Evolutionary conservation across 2,329 filamentous ascomycete genomes (phyloP), one percentile per base, ranked within the genome.

Genomic region (Lasiodiplodia hormozganensis): DNA sequence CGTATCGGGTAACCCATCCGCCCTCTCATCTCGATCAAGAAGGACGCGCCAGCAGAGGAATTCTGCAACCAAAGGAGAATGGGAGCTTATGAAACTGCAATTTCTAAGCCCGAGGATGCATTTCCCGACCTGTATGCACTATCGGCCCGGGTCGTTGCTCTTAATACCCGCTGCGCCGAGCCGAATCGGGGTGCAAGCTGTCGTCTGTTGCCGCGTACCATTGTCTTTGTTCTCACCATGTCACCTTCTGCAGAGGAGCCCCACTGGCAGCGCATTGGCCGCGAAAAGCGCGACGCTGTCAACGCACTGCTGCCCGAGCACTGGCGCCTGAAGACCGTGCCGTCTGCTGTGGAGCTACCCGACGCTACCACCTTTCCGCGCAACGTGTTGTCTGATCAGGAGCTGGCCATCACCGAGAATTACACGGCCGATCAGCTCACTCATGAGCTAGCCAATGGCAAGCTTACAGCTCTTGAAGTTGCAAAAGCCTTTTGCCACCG

Each of bases 381-480:
- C 71, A 85, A 86, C 0, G 74, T 89, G 6, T 77, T 89, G 28
- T 83, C 75, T 1, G n/a, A 75, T 0, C 74, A 80, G 5, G 87
- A 90, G 70, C 74, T 89, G 23, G 75, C 78, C 0, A 87, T 89
- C 60, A 89, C 87, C 0, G 86, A 88, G 70, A 73, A 80, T 0
- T 85, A 84, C 70, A 83, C 87, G 74, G 83, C 82, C 10, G 54
- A 58, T 21, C 73, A 69, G 1, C 54, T 58, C 25, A 5, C 38
- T 31, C 54, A 58, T 2, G 31, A 58, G n/a, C 54, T 58, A 7
- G 34, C 82, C 0, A 78, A 80, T 2, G 87, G 87, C 1, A 70
- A 73, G 69, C 90, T 88, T 87, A 85, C 80, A 5, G 85, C 87
- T 1, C 82, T 86, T 12, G 85, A 85, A 64, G 86, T 87, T 2